Conservation (phyloP, 2,329 filamentous ascomycete species). For the Beauveria brongniartii region DNA sequence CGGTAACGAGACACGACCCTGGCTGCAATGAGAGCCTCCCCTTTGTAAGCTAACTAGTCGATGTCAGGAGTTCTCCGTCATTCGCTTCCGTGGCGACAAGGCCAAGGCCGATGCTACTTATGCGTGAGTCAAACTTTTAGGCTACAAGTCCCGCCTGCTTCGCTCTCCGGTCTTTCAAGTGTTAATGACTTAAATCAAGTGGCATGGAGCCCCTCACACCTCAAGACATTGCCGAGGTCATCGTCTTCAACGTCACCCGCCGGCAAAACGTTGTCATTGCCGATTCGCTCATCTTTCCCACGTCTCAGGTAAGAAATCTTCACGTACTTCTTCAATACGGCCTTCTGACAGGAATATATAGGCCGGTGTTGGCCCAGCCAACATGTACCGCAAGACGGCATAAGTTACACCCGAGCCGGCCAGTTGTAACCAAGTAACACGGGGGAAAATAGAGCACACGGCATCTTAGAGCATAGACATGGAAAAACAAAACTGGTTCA, state of each 20-base stretch:
- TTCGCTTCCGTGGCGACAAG: conserved; percentile 84
- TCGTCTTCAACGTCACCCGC: conserved; percentile 77
- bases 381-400: conserved; percentile 5
- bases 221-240: conserved; percentile 82
- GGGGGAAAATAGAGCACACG: background rate
- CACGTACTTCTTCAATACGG: background rate
- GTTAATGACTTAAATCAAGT: conserved; percentile 27
- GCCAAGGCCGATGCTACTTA: conserved; percentile 85
- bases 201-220: conserved; percentile 77
- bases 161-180: background rate
- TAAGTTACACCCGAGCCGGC: background rate
- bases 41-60: background rate
- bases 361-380: conserved; percentile 1
- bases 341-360: background rate
- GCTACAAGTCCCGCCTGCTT: conserved; percentile 1
- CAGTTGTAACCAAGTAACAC: background rate
- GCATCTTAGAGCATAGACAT: conserved; percentile 7
- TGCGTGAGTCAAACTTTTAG: conserved; percentile 45
- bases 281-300: conserved; percentile 80
- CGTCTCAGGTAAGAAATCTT: conserved; percentile 60
- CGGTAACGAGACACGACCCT: conserved; percentile 33
- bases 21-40: too few species aligned
- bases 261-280: conserved; percentile 87
- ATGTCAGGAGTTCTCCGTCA: conserved; percentile 72
- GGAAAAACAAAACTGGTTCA: background rate